Conservation (phyloP, 805 yeast genomes). For the Wickerhamiella azymoides region DNA sequence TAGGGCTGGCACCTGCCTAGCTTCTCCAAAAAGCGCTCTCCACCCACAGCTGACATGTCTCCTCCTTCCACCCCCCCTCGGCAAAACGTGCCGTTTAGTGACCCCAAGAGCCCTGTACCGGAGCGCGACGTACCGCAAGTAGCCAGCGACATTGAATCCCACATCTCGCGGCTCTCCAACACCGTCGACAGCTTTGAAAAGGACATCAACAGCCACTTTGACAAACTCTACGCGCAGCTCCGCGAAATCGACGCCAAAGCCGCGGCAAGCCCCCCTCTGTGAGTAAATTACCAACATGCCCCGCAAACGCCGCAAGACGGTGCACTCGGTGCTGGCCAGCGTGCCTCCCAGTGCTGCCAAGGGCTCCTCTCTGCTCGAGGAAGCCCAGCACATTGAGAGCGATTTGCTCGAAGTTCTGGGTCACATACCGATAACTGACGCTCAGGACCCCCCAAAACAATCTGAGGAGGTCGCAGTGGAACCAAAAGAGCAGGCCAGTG, state of each 20-base stretch:
- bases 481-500: too few species aligned
- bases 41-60: background rate
- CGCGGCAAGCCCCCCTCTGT: background rate
- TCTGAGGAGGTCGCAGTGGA: too few species aligned
- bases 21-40: background rate
- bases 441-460: too few species aligned
- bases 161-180: slow-evolving; percentile 10
- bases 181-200: slow-evolving; percentile 14
- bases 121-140: slow-evolving; percentile 12
- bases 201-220: slow-evolving; percentile 14
- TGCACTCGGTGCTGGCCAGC: background rate
- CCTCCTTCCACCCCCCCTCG: background rate
- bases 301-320: background rate
- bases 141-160: slow-evolving; percentile 14
- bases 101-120: slow-evolving; percentile 7
- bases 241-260: slow-evolving; percentile 9
- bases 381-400: background rate
- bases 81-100: background rate
- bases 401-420: background rate
- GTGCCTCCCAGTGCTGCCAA: background rate
- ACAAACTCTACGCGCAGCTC: slow-evolving; percentile 8
- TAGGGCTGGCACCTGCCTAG: too few species aligned
- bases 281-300: background rate
- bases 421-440: background rate
- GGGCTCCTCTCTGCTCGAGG: background rate